Conservation (phyloP, 768 basidiomycete species). For the Boletus tomentosulus region DNA sequence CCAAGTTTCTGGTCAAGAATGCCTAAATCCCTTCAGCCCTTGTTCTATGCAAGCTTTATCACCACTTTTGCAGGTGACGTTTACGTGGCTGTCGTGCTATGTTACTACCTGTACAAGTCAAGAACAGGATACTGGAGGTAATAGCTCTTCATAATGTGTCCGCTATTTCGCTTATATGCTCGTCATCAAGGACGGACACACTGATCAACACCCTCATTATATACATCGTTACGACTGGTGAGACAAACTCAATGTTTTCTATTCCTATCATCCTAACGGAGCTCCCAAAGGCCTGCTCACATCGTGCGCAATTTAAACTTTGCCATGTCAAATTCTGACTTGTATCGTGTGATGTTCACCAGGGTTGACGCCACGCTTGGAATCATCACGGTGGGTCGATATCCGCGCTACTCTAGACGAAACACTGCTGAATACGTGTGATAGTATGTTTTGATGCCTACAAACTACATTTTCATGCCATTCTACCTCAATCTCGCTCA, state of each 20-base stretch:
- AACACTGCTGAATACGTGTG: not conserved
- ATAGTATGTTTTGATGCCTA: slow-evolving; percentile 47
- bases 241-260: slow-evolving; percentile 15
- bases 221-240: slow-evolving; percentile 54
- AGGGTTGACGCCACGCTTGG: slow-evolving; percentile 47
- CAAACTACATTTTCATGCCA: slow-evolving; percentile 52
- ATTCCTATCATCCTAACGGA: slow-evolving; percentile 1
- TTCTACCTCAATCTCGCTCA: slow-evolving; percentile 54
- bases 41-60: slow-evolving; percentile 52
- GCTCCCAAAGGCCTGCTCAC: slow-evolving; percentile 35
- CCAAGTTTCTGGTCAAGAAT: not conserved
- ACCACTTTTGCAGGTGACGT: slow-evolving; percentile 48
- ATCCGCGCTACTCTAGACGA: no score
- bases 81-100: slow-evolving; percentile 46
- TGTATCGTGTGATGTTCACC: not conserved
- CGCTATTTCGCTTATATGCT: no score
- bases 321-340: not conserved
- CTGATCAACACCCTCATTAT: slow-evolving; percentile 45
- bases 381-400: slow-evolving; percentile 33
- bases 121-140: slow-evolving; percentile 51
- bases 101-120: slow-evolving; percentile 44
- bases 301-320: slow-evolving; percentile 28
- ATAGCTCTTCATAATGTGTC: not conserved
- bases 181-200: slow-evolving; percentile 43
- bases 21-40: slow-evolving; percentile 29